These are phyloP conservation scores for Dactylellina sp. DNA, from an alignment of 2,329 filamentous ascomycete genomes.

Conservation along the genomic window DNA sequence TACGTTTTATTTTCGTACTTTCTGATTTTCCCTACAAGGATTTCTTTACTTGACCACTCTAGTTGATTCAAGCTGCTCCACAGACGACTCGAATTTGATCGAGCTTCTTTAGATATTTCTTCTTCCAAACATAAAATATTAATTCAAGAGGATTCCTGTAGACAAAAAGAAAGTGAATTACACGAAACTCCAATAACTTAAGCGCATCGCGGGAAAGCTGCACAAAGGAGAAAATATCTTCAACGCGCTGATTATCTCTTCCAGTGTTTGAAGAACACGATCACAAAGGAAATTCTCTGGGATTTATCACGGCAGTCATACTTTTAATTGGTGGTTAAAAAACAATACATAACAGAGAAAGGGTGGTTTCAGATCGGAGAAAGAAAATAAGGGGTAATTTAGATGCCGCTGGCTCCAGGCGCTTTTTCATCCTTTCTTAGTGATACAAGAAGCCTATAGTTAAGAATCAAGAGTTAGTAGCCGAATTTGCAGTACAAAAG, in stretches of 20 bases:
- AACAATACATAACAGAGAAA: background rate
- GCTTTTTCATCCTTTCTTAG: slow-evolving; percentile 93
- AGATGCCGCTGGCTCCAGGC: slow-evolving; percentile 75
- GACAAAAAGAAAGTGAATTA: too few relatives aligned
- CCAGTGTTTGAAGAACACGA: too few relatives aligned
- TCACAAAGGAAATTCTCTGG: background rate
- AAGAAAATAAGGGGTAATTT: slow-evolving; percentile 57
- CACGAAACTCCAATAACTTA: too few relatives aligned
- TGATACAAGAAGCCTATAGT: slow-evolving; percentile 73
- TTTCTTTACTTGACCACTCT: too few relatives aligned
- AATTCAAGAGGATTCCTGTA: background rate
- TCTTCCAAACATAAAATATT: background rate
- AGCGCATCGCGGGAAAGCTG: too few relatives aligned
- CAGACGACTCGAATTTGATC: too few relatives aligned
- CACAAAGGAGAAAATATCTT: too few relatives aligned
- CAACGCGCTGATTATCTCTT: too few relatives aligned
- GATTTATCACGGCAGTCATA: slow-evolving; percentile 3
- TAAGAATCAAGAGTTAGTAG: too few relatives aligned
- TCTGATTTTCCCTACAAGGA: too few relatives aligned
- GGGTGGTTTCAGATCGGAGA: background rate
- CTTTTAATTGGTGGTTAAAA: slow-evolving; percentile 16
- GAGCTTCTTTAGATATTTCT: too few relatives aligned
- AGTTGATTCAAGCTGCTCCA: too few relatives aligned
- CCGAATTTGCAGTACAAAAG: background rate
- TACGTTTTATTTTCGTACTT: background rate